Conservation (phyloP, 2,329 filamentous ascomycete genomes). For the Neophaeococcomyces aloes region DNA sequence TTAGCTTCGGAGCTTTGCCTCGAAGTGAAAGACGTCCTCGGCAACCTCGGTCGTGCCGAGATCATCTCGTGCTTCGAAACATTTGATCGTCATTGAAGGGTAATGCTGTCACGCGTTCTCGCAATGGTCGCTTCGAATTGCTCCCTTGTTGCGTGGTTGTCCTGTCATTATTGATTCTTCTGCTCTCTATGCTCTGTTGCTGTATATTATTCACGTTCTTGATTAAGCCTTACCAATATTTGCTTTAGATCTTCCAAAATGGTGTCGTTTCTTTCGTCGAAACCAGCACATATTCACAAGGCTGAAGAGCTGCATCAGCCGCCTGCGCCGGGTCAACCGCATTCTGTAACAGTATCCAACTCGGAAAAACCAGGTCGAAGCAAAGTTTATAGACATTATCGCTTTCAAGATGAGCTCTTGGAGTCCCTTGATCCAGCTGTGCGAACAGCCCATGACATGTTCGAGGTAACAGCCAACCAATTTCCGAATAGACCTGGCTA, state of each 20-base stretch:
- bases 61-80: too few relatives aligned
- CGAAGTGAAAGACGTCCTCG: too few relatives aligned
- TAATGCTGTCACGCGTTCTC: too few relatives aligned
- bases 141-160: too few relatives aligned
- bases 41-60: too few relatives aligned
- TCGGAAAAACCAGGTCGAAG: conserved; percentile 62
- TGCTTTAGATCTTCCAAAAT: conserved; percentile 20
- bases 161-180: too few relatives aligned
- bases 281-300: conserved; percentile 28
- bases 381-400: conserved; percentile 73
- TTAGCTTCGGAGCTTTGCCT: too few relatives aligned
- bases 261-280: conserved; percentile 28
- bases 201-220: too few relatives aligned
- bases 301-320: conserved; percentile 45
- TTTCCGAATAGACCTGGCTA: conserved; percentile 50
- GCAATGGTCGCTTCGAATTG: too few relatives aligned
- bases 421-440: conserved; percentile 60
- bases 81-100: too few relatives aligned
- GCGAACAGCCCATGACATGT: conserved; percentile 67
- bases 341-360: conserved; percentile 66
- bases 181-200: too few relatives aligned
- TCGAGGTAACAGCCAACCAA: conserved; percentile 49
- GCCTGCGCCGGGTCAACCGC: conserved; percentile 65
- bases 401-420: conserved; percentile 60
- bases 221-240: too few relatives aligned